Evolutionary conservation across 108 stramenopile species (phyloP).

Genomic region (Cyclostephanos tholiformis): DNA sequence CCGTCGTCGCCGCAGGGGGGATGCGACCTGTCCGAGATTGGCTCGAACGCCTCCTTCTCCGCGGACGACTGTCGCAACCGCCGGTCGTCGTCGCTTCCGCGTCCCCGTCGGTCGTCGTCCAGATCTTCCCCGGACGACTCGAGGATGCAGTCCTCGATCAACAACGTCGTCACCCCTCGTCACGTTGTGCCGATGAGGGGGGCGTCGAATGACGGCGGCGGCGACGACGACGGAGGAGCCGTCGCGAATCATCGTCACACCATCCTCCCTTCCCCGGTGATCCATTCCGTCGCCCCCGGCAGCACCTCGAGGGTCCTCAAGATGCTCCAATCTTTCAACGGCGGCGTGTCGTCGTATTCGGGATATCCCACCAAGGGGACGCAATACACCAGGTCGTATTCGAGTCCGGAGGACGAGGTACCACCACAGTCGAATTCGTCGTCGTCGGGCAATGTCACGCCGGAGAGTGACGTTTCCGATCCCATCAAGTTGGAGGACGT

Average conservation of each 20-base stretch:
- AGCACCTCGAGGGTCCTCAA: conserved; percentile 5
- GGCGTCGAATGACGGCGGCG: background rate
- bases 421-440: conserved; percentile 17
- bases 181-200: background rate
- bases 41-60: conserved; percentile 20
- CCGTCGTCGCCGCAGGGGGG: conserved; percentile 29
- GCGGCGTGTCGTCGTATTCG: background rate
- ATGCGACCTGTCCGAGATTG: conserved; percentile 38
- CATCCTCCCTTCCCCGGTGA: background rate
- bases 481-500: conserved; percentile 31
- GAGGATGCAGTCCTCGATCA: background rate
- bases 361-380: background rate
- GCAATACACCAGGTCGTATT: background rate
- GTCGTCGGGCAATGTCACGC: conserved; percentile 21
- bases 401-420: conserved; percentile 16
- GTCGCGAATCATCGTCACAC: background rate
- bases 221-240: too few relatives aligned
- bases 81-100: conserved; percentile 17
- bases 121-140: conserved; percentile 1
- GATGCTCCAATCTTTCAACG: conserved; percentile 24
- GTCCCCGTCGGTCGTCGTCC: conserved; percentile 25
- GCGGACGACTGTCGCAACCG: conserved; percentile 12
- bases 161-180: conserved; percentile 1
- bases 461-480: conserved; percentile 18
- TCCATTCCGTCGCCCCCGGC: background rate